Conservation (phyloP, 345 rosid species). For the Gossypium rotundifolium region DNA sequence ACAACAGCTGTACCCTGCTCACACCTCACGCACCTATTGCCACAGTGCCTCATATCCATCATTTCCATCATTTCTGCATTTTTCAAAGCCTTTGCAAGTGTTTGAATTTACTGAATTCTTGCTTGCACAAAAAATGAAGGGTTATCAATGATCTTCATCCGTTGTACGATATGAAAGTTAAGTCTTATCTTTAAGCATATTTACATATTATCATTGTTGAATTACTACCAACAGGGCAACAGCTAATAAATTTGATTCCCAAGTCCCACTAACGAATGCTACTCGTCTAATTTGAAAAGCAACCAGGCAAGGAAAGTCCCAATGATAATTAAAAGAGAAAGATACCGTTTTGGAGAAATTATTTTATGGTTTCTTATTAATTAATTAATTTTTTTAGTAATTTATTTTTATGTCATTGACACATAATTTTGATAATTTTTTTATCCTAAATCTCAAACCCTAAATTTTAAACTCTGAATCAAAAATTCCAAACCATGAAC, state of each 20-base stretch:
- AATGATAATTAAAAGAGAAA: too few relatives aligned
- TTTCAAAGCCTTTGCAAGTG: neutral
- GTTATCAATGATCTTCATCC: neutral
- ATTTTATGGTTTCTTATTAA: too few relatives aligned
- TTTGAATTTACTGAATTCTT: neutral
- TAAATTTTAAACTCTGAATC: accelerated
- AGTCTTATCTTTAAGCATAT: conserved; percentile 2
- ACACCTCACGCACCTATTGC: neutral
- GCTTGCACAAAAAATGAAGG: neutral
- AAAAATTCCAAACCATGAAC: accelerated
- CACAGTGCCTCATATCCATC: neutral
- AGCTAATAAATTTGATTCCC: neutral
- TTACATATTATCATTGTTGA: neutral
- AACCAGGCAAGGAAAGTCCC: neutral
- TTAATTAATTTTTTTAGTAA: too few relatives aligned
- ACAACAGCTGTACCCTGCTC: conserved; percentile 4
- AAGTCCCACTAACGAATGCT: neutral
- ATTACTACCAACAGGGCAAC: neutral
- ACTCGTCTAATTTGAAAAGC: neutral
- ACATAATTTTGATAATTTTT: too few relatives aligned
- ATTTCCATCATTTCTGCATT: neutral
- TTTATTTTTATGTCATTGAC: too few relatives aligned
- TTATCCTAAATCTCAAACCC: accelerated
- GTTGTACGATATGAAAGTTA: neutral
- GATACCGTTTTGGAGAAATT: too few relatives aligned